phyloP scores from a whole-genome alignment of 768 basidiomycete species.

The Cystoderma amianthinum region DNA sequence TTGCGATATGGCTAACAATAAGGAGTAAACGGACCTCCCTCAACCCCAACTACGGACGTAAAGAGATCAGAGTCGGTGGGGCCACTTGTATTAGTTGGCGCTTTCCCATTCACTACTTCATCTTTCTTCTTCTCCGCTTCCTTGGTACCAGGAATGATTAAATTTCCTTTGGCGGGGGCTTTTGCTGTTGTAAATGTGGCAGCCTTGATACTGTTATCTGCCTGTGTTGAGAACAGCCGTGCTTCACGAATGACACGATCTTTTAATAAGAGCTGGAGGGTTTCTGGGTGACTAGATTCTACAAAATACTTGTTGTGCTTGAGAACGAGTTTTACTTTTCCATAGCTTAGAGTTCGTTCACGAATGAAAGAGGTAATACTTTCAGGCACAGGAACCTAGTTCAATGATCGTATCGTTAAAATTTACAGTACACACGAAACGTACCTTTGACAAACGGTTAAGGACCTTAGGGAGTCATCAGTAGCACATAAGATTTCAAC shows the following conservation, averaged over 20 bases:
- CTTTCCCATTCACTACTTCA: slow-evolving; percentile 16
- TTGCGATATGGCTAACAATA: too few species aligned
- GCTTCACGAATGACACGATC: slow-evolving; percentile 83
- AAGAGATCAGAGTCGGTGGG: slow-evolving; percentile 74
- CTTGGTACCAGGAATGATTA: slow-evolving; percentile 85
- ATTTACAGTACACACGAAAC: slow-evolving; percentile 7
- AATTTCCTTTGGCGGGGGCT: slow-evolving; percentile 75
- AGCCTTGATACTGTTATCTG: slow-evolving; percentile 72
- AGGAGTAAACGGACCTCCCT: slow-evolving; percentile 57
- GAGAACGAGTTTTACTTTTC: slow-evolving; percentile 96
- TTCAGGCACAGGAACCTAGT: slow-evolving; percentile 86
- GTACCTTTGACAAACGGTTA: slow-evolving; percentile 74
- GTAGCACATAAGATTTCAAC: slow-evolving; percentile 10
- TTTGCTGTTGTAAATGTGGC: slow-evolving; percentile 75
- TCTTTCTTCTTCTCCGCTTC: slow-evolving; percentile 68
- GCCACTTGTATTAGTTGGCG: slow-evolving; percentile 14
- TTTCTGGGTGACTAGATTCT: slow-evolving; percentile 93
- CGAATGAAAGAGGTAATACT: slow-evolving; percentile 82
- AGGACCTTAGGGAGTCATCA: slow-evolving; percentile 46
- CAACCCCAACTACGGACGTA: slow-evolving; percentile 94
- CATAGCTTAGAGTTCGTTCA: slow-evolving; percentile 91
- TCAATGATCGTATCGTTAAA: slow-evolving; percentile 2
- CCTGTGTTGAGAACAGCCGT: slow-evolving; percentile 60
- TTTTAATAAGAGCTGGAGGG: slow-evolving; percentile 79
- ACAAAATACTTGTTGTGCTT: slow-evolving; percentile 98